These are phyloP conservation scores for Lindgomyces ingoldianus DNA, from an alignment of 495 filamentous ascomycete species.

Conservation along the genomic window DNA sequence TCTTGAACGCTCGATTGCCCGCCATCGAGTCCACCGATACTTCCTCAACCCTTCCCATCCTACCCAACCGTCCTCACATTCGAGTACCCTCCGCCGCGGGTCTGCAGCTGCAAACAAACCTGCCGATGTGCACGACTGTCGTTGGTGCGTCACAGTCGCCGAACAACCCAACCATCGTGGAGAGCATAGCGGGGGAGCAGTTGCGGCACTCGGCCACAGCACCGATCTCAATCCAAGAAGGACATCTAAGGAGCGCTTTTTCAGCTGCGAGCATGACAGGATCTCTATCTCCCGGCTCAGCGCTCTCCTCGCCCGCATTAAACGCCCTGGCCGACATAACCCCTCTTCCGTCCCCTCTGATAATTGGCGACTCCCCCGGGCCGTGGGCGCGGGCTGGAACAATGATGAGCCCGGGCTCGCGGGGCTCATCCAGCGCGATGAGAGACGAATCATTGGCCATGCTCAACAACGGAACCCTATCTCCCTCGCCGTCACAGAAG, in stretches of 20 bases:
- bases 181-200: slow-evolving; percentile 13
- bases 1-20: slow-evolving; percentile 30
- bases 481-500: slow-evolving; percentile 36
- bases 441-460: slow-evolving; percentile 29
- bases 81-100: slow-evolving; percentile 38
- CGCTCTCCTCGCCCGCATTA: slow-evolving; percentile 68
- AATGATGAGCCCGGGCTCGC: slow-evolving; percentile 45
- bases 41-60: slow-evolving; percentile 13
- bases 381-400: slow-evolving; percentile 59
- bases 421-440: slow-evolving; percentile 44
- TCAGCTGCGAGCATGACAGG: slow-evolving; percentile 44
- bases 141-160: neutral
- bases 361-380: slow-evolving; percentile 69
- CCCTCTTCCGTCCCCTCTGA: slow-evolving; percentile 85
- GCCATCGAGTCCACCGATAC: slow-evolving; percentile 3
- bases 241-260: slow-evolving; percentile 29
- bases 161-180: slow-evolving; percentile 24
- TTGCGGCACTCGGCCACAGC: slow-evolving; percentile 33
- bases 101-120: slow-evolving; percentile 38
- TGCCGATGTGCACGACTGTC: slow-evolving; percentile 14
- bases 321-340: slow-evolving; percentile 87
- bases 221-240: slow-evolving; percentile 36
- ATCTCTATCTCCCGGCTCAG: slow-evolving; percentile 63
- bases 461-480: slow-evolving; percentile 32
- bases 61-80: slow-evolving; percentile 22